Percentiles rank a stretch among this genome's conserved stretches.
phyloP scores from a whole-genome alignment of 2,329 filamentous ascomycete species.

The Aspergillus sojae region DNA sequence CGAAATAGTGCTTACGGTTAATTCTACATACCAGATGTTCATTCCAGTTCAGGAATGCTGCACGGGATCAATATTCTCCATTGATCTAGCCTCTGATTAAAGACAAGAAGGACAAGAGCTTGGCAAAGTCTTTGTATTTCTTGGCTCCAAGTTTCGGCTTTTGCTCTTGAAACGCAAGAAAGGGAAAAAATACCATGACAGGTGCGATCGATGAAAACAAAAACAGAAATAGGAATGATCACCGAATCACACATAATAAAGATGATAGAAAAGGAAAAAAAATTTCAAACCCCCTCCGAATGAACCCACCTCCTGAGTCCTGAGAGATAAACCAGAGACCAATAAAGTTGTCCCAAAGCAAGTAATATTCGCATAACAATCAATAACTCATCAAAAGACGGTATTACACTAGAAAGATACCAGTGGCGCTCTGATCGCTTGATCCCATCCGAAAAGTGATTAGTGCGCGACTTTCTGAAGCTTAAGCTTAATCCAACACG shows the following conservation, averaged over 20 bases:
- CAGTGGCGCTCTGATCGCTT: conserved; percentile 38
- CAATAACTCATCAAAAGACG: conserved; percentile 10
- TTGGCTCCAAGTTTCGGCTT: conserved; percentile 8
- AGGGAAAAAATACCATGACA: neutral
- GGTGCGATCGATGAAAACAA: neutral
- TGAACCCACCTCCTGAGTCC: neutral
- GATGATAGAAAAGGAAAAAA: neutral
- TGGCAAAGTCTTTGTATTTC: conserved; percentile 19
- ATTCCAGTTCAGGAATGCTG: conserved; percentile 26
- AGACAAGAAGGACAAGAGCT: conserved; percentile 27
- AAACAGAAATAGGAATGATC: neutral
- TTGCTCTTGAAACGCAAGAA: conserved; percentile 3
- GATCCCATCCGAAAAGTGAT: conserved; percentile 28
- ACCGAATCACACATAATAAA: neutral
- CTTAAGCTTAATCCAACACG: conserved; percentile 51
- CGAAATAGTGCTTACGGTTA: conserved; percentile 1
- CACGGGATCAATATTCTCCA: conserved; percentile 18
- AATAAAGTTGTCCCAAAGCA: neutral
- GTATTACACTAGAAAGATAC: conserved; percentile 24
- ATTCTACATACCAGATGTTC: conserved; percentile 15
- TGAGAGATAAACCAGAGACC: neutral
- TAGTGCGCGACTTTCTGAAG: conserved; percentile 41
- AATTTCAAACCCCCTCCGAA: neutral
- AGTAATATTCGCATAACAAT: neutral
- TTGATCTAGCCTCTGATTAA: conserved; percentile 16